phyloP scores from a whole-genome alignment of 345 rosid genomes.

The Salix koriyanagi region DNA sequence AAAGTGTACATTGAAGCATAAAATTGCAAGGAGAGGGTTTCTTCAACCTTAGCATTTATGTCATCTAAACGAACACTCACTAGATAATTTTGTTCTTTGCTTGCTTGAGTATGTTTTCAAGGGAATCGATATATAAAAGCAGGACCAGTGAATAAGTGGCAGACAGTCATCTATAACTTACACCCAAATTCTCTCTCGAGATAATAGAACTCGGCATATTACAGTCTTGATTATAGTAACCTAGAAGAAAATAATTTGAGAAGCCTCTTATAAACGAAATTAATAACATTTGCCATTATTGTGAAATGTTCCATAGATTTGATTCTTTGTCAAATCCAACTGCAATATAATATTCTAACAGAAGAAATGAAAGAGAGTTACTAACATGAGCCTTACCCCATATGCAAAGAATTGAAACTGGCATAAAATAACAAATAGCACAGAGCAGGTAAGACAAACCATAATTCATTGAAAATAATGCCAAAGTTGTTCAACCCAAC shows the following conservation, averaged over 20 bases:
- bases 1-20: background rate
- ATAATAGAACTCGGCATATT: background rate
- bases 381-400: too few relatives aligned
- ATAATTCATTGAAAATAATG: background rate
- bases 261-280: too few relatives aligned
- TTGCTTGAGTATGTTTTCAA: background rate
- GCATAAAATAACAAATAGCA: too few relatives aligned
- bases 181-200: background rate
- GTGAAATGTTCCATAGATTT: background rate
- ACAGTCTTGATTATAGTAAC: background rate
- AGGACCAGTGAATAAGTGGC: background rate
- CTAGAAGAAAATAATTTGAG: background rate
- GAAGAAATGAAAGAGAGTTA: background rate
- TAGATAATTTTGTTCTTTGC: background rate
- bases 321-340: background rate
- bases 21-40: background rate
- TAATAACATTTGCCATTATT: background rate
- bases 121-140: background rate
- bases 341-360: too few relatives aligned
- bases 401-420: too few relatives aligned
- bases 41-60: background rate
- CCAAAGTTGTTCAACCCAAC: slow-evolving; percentile 12
- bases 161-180: background rate
- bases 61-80: background rate
- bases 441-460: background rate